A percentile compares a stretch with the other conserved stretches of the same genome.
Conservation (phyloP, 345 rosid species). For the Microcos paniculata region DNA sequence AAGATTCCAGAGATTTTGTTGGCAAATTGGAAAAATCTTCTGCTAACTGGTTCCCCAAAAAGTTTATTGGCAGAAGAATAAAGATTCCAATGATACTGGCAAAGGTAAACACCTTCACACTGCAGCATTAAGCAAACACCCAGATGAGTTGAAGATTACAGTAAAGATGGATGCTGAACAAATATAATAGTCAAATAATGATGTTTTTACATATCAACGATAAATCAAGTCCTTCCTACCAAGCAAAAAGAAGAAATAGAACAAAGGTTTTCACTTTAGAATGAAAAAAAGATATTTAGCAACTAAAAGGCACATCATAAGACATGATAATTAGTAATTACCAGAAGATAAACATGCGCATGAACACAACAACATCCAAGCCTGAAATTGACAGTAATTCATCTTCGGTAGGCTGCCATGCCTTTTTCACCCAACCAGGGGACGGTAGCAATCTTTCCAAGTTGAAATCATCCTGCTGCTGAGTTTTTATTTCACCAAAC, state of each 20-base stretch:
- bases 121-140: slow-evolving; percentile 33
- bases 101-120: slow-evolving; percentile 64
- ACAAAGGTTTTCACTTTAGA: background rate
- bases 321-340: slow-evolving; percentile 24
- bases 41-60: slow-evolving; percentile 65
- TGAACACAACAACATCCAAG: slow-evolving; percentile 76
- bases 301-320: background rate
- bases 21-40: slow-evolving; percentile 57
- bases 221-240: background rate
- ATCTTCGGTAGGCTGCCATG: slow-evolving; percentile 68
- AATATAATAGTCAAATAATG: background rate
- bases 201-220: background rate
- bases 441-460: slow-evolving; percentile 76
- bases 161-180: background rate
- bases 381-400: slow-evolving; percentile 59
- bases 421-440: slow-evolving; percentile 75
- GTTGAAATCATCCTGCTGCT: slow-evolving; percentile 35
- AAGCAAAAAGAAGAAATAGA: background rate
- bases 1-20: slow-evolving; percentile 68
- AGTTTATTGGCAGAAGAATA: slow-evolving; percentile 82
- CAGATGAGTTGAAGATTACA: background rate
- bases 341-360: slow-evolving; percentile 76
- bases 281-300: background rate
- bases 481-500: slow-evolving; percentile 38
- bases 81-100: slow-evolving; percentile 66